Evolutionary conservation across 345 rosid species (phyloP).

Genomic region (Camelina laxa): DNA sequence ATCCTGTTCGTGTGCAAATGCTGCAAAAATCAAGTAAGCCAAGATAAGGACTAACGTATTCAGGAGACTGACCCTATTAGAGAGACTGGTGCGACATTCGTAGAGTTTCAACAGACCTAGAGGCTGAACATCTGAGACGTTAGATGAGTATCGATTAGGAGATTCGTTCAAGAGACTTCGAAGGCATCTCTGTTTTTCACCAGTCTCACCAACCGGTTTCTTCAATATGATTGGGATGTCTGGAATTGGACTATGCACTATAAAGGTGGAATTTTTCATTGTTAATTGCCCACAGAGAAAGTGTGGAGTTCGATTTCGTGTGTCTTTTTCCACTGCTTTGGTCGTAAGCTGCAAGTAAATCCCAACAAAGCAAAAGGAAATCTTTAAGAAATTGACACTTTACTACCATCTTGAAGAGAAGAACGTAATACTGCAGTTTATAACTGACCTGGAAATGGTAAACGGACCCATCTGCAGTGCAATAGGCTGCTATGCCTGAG

Average conservation of each 20-base stretch:
- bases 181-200: constrained; percentile 50
- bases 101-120: constrained; percentile 29
- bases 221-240: constrained; percentile 53
- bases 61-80: not conserved
- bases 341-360: constrained; percentile 59
- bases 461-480: constrained; percentile 79
- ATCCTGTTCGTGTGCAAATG: constrained; percentile 53
- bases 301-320: constrained; percentile 73
- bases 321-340: constrained; percentile 73
- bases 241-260: constrained; percentile 53
- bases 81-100: not conserved
- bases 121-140: constrained; percentile 22
- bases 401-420: not conserved
- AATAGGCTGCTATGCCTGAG: constrained; percentile 84
- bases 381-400: not conserved
- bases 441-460: constrained; percentile 66
- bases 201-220: constrained; percentile 49
- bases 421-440: constrained; percentile 12
- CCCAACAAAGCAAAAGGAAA: constrained; percentile 1
- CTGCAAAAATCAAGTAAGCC: constrained; percentile 45
- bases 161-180: constrained; percentile 48
- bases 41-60: constrained; percentile 10
- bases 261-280: constrained; percentile 56
- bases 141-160: constrained; percentile 33
- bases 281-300: constrained; percentile 66